phyloP scores from a whole-genome alignment of 2,329 filamentous ascomycete species.

The Pleurostoma richardsiae region DNA sequence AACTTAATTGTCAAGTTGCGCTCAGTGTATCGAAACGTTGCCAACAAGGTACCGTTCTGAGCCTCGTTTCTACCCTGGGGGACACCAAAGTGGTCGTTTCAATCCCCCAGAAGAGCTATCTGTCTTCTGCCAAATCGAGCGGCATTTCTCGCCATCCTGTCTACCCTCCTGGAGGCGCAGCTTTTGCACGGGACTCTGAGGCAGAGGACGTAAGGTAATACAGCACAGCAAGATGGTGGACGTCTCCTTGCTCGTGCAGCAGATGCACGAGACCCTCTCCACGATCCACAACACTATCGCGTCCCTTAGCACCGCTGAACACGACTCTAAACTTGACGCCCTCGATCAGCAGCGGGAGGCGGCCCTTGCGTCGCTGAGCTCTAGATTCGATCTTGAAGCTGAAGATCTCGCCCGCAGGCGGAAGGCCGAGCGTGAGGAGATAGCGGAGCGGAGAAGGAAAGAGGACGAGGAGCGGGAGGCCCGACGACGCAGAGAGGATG shows the following conservation, averaged over 20 bases:
- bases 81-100: too few relatives aligned
- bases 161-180: too few relatives aligned
- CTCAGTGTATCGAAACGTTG: too few relatives aligned
- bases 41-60: too few relatives aligned
- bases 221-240: constrained; percentile 15
- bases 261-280: constrained; percentile 36
- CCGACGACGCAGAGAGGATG: constrained; percentile 28
- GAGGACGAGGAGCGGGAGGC: constrained; percentile 36
- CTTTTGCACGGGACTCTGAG: too few relatives aligned
- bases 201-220: too few relatives aligned
- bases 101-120: too few relatives aligned
- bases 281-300: constrained; percentile 30
- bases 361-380: constrained; percentile 22
- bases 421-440: constrained; percentile 20
- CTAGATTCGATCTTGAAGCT: constrained; percentile 23
- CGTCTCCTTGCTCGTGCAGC: constrained; percentile 30
- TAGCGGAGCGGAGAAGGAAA: constrained; percentile 26
- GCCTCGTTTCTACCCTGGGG: too few relatives aligned
- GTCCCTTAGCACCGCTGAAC: constrained; percentile 22
- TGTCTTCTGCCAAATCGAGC: too few relatives aligned
- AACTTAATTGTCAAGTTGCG: too few relatives aligned
- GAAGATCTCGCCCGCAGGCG: constrained; percentile 21
- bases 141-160: too few relatives aligned
- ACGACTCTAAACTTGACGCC: constrained; percentile 29
- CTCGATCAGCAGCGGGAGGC: constrained; percentile 31